These are phyloP conservation scores for Colletotrichum cordylinicola DNA, from an alignment of 2,329 filamentous ascomycete species.

Conservation along the genomic window DNA sequence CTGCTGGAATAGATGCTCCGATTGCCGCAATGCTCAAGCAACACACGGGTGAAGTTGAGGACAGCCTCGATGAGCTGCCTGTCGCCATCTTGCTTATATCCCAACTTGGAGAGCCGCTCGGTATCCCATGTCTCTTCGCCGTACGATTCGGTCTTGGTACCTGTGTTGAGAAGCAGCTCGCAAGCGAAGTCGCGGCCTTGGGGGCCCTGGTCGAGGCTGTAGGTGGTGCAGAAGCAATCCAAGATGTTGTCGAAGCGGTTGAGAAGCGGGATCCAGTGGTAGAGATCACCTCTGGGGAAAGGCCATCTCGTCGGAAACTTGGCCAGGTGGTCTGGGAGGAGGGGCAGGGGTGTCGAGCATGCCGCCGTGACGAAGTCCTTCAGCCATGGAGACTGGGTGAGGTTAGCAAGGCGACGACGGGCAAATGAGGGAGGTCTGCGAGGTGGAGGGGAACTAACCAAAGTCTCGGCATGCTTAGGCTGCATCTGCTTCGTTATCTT, in stretches of 20 bases:
- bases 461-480: constrained; percentile 69
- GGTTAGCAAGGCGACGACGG: constrained; percentile 24
- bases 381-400: constrained; percentile 80
- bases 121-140: constrained; percentile 53
- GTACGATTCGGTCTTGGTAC: constrained; percentile 56
- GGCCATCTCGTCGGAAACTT: constrained; percentile 91
- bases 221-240: constrained; percentile 80
- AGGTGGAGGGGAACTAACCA: constrained; percentile 53
- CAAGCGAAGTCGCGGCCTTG: constrained; percentile 79
- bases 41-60: constrained; percentile 82
- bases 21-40: constrained; percentile 95
- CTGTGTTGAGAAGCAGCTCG: constrained; percentile 66
- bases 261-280: constrained; percentile 95
- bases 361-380: constrained; percentile 79
- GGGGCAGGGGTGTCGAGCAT: constrained; percentile 72
- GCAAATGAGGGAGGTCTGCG: background rate
- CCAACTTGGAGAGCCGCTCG: constrained; percentile 59
- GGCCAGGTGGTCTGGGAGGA: constrained; percentile 77
- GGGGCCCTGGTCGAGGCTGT: constrained; percentile 80
- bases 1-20: constrained; percentile 96
- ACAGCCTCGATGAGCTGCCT: constrained; percentile 79
- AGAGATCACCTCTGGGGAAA: constrained; percentile 92
- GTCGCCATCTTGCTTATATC: constrained; percentile 79
- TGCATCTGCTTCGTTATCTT: constrained; percentile 73
- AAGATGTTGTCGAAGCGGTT: constrained; percentile 93